Evolutionary conservation across 768 basidiomycete species (phyloP).

Genomic region (Russula compacta): DNA sequence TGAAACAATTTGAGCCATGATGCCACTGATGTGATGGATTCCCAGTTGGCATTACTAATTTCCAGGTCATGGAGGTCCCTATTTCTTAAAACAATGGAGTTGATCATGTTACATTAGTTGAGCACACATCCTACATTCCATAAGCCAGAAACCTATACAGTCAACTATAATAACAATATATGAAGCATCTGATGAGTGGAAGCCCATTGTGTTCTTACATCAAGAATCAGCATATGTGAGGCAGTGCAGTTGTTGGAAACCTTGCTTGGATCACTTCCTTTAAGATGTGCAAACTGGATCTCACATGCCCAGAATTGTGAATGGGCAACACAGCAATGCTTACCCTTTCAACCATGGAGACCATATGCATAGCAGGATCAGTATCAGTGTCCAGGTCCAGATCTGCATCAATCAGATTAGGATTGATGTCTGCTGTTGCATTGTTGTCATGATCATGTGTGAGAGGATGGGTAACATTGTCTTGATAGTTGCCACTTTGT

Average conservation of each 20-base stretch:
- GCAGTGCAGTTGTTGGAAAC: not conserved
- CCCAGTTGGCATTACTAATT: not conserved
- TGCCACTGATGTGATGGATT: not conserved
- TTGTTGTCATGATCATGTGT: not conserved
- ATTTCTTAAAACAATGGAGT: not conserved
- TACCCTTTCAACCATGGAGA: too few species aligned
- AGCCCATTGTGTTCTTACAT: not conserved
- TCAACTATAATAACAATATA: not conserved
- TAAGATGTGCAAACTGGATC: not conserved
- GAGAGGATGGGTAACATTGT: not conserved
- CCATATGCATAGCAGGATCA: not conserved
- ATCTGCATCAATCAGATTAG: not conserved
- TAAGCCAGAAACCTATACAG: not conserved
- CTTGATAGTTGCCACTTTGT: not conserved
- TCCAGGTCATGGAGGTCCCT: not conserved
- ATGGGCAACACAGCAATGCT: too few species aligned
- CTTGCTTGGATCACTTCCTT: not conserved
- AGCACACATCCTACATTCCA: not conserved
- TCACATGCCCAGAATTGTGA: not conserved
- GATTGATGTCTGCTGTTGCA: not conserved
- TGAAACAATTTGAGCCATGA: not conserved
- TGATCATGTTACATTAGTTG: not conserved
- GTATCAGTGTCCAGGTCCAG: not conserved
- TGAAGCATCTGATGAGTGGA: not conserved
- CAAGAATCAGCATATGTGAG: not conserved